Evolutionary conservation across 768 basidiomycete species (phyloP).

Genomic region (Grammothele lineata): DNA sequence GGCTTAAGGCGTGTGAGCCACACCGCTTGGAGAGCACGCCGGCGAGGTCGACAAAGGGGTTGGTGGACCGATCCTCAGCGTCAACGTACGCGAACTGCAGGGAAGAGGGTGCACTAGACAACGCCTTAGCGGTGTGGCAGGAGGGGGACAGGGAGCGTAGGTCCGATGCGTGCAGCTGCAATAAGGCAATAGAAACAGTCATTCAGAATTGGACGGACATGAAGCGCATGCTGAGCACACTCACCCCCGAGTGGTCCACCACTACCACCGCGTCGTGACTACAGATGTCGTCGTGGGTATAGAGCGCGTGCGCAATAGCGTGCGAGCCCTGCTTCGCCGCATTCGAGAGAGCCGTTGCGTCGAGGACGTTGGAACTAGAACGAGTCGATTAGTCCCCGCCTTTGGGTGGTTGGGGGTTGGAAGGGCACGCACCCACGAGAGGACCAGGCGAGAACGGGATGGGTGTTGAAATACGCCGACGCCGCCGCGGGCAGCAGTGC

Average conservation of each 20-base stretch:
- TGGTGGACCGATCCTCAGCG: constrained; percentile 19
- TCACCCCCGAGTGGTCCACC: constrained; percentile 69
- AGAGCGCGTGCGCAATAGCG: constrained; percentile 29
- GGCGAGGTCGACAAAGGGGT: constrained; percentile 35
- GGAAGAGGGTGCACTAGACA: constrained; percentile 49
- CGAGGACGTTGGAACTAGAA: constrained; percentile 45
- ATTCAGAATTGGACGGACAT: too few relatives aligned
- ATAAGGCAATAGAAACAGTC: background rate
- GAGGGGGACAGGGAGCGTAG: constrained; percentile 53
- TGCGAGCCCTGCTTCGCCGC: constrained; percentile 18
- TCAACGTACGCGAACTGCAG: constrained; percentile 62
- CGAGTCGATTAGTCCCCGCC: background rate
- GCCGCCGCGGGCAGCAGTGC: constrained; percentile 42
- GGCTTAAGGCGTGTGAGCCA: constrained; percentile 41
- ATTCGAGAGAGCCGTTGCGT: constrained; percentile 12
- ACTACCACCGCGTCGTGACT: constrained; percentile 62
- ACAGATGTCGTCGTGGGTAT: constrained; percentile 45
- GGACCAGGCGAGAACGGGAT: constrained; percentile 70
- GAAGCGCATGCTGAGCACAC: too few relatives aligned
- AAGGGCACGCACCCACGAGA: constrained; percentile 47
- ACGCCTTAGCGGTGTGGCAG: constrained; percentile 42
- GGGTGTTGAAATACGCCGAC: constrained; percentile 56
- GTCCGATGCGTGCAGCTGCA: constrained; percentile 73
- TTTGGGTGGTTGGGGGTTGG: too few relatives aligned
- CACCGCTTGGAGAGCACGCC: constrained; percentile 48